Percentiles rank a stretch among this genome's conserved stretches.
These are phyloP conservation scores for Gracilariopsis chorda DNA, from an alignment of 23 red algal species.

Conservation along the genomic window DNA sequence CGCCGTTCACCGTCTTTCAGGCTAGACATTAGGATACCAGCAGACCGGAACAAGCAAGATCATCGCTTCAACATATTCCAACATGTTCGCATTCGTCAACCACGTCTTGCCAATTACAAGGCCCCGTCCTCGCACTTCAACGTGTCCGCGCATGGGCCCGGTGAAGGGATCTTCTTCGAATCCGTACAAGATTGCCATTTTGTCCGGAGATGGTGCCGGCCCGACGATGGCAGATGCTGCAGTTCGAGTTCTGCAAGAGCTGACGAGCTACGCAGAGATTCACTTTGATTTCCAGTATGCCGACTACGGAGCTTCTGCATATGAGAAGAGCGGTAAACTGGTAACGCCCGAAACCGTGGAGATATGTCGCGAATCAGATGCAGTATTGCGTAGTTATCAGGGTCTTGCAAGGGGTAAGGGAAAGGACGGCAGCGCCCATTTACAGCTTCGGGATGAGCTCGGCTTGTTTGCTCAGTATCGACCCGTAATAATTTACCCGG, in stretches of 20 bases:
- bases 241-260: slow-evolving; percentile 59
- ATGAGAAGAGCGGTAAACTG: slow-evolving; percentile 35
- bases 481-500: slow-evolving; percentile 73
- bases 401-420: slow-evolving; percentile 39
- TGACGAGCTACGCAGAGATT: slow-evolving; percentile 64
- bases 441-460: slow-evolving; percentile 59
- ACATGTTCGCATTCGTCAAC: slow-evolving; percentile 7
- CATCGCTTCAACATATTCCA: too few relatives aligned
- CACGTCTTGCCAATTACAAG: not conserved
- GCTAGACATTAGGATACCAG: too few relatives aligned
- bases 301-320: slow-evolving; percentile 49
- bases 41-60: too few relatives aligned
- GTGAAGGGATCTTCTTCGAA: slow-evolving; percentile 45
- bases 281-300: slow-evolving; percentile 74
- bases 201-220: slow-evolving; percentile 81
- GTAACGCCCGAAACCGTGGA: slow-evolving; percentile 77
- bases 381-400: slow-evolving; percentile 78
- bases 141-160: slow-evolving; percentile 11
- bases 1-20: too few relatives aligned
- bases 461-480: slow-evolving; percentile 90
- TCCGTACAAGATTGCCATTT: slow-evolving; percentile 81
- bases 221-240: slow-evolving; percentile 64
- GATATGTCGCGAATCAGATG: slow-evolving; percentile 69
- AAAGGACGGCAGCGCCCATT: slow-evolving; percentile 58
- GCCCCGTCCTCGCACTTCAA: not conserved